Evolutionary conservation across 2,329 filamentous ascomycete species (phyloP).

Genomic region (Seiridium cupressi): DNA sequence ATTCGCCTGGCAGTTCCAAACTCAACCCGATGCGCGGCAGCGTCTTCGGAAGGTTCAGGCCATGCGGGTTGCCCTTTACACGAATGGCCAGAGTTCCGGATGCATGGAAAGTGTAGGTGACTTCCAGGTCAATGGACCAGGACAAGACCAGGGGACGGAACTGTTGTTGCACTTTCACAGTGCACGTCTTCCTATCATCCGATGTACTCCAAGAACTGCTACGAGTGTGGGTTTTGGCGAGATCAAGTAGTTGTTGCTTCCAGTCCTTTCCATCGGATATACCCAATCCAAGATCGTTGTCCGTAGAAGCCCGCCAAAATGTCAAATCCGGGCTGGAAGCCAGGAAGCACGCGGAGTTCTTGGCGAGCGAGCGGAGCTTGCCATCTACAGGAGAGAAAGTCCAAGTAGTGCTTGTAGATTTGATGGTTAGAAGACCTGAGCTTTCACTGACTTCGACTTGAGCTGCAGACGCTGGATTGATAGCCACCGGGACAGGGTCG

Average conservation of each 20-base stretch:
- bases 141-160: conserved; percentile 62
- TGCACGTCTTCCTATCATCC: conserved; percentile 27
- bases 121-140: conserved; percentile 52
- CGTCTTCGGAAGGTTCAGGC: conserved; percentile 50
- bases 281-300: conserved; percentile 54
- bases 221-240: conserved; percentile 35
- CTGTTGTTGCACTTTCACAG: conserved; percentile 45
- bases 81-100: conserved; percentile 46
- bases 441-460: conserved; percentile 21
- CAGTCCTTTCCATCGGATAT: conserved; percentile 54
- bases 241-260: conserved; percentile 42
- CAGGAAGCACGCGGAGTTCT: conserved; percentile 22
- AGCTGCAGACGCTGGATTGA: neutral
- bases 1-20: conserved; percentile 32
- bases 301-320: conserved; percentile 62
- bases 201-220: conserved; percentile 23
- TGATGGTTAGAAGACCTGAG: conserved; percentile 20
- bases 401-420: conserved; percentile 21
- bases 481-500: neutral
- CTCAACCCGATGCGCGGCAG: conserved; percentile 63
- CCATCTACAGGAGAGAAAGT: conserved; percentile 22
- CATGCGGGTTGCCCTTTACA: conserved; percentile 44
- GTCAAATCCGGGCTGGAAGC: conserved; percentile 22
- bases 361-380: conserved; percentile 21
- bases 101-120: conserved; percentile 54